Base-by-base conservation (phyloP, 108 stramenopile genomes). In the Mediolabrus comicus region DNA sequence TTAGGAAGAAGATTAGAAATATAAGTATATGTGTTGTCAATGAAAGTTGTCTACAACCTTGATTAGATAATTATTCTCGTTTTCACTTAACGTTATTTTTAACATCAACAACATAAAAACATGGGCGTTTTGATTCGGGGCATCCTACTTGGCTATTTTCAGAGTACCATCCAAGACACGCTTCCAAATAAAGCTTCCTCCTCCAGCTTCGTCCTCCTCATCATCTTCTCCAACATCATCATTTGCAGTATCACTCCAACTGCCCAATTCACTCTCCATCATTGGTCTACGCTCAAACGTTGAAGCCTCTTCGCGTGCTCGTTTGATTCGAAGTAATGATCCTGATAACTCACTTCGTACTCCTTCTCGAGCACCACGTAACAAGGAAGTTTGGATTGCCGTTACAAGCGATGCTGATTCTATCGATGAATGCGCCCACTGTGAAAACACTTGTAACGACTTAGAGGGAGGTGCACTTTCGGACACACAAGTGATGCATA, bases 291-390 rank as follows among this genome's bases (percentile, higher is more conserved):
- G 53, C 52, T 57, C 58, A n/a, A n/a, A n/a, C n/a, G n/a, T n/a
- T n/a, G n/a, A n/a, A n/a, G n/a, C n/a, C 60, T 80, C 79, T 52
- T 75, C 79, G 17, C 91, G 80, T 12, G 83, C 80, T 25, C 82
- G 54, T 39, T 83, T 73, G 46, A 92, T 62, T 64, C 87, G 77
- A n/a, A 92, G 67, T 68, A 92, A 49, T 11, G 90, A 86, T 16
- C 84, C 84, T 12, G 91, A 89, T 19, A 88, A 53, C 76, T 87
- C 91, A 14, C 43, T 80, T 34, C 69, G 58, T 38, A 81, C 52
- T 29, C 83, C 73, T 38, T 80, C 75, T 25, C 78, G 77, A 33
- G 86, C 85, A 3, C 85, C 87, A 17, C 83, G 71, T 33, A 78
- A 52, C 61, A 89, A 54, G 13, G 77, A 59, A 16, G 52, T 68